Evolutionary conservation across 164 flowering plant species (phyloP), one percentile per base, ranked within the genome.

Genomic region (Magnolia sinica): DNA sequence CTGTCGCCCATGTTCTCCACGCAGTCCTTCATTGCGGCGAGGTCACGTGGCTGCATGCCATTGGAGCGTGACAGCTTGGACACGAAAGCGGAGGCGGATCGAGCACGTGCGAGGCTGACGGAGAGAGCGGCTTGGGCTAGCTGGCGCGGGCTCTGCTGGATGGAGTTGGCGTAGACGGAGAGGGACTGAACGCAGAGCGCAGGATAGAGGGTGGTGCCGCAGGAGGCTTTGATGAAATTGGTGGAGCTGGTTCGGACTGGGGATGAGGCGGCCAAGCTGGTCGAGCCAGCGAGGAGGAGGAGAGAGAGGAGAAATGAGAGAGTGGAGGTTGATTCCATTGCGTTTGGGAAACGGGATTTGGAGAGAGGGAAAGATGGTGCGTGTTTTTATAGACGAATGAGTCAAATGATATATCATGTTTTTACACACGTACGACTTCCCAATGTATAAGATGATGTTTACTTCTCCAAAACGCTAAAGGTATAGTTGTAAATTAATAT

Each of bases 1-100:
- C 72, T 78, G 27, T 85, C 84, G 22, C 76, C 70, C 78, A 85
- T 74, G 76, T 74, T 80, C 23, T 80, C 83, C n/a, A 83, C 50
- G 76, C 87, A 85, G 77, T 85, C 86, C 63, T 64, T 74, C 45
- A 83, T 11, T 8, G 79, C 87, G 58, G 69, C 79, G 31, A 18
- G 14, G 31, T 83, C 82, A 24, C 80, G 64, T 0, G 52, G 23
- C 22, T 67, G 78, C n/a, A 81, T 18, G 2, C 82, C 79, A 49
- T 66, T 72, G 1, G 55, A 49, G 20, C 64, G 58, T 2, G 70
- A 23, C 78, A 76, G 78, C 76, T 49, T 67, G 8, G 75, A 69
- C 13, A 83, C 78, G 77, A 76, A 81, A 1, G 27, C 65, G 7
- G 72, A 7, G 0, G 76, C 68, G 1, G 82, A 78, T 69, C 78